A percentile compares a stretch with the other conserved stretches of the same genome.
phyloP scores from a whole-genome alignment of 1,139 yeast species.

The Magnusiomyces paraingens region DNA sequence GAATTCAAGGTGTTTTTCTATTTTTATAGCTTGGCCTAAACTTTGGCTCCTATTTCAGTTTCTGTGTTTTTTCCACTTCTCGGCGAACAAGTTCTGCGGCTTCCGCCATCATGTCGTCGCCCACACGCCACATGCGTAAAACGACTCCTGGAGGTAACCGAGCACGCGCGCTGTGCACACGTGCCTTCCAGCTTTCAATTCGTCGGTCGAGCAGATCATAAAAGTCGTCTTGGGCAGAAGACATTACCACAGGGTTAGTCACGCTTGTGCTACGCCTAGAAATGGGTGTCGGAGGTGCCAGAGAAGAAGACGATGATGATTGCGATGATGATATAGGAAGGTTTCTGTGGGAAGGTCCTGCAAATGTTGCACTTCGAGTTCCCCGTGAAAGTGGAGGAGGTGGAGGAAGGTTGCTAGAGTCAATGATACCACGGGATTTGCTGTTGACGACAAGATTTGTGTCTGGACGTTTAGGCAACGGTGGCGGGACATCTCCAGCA shows the following conservation, averaged over 20 bases:
- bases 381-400: slow-evolving; percentile 28
- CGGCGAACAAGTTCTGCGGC: slow-evolving; percentile 10
- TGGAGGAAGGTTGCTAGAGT: slow-evolving; percentile 15
- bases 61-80: background rate
- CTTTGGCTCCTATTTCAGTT: too few relatives aligned
- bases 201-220: slow-evolving; percentile 34
- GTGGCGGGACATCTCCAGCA: background rate
- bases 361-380: slow-evolving; percentile 8
- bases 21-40: too few relatives aligned
- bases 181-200: slow-evolving; percentile 39
- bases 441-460: slow-evolving; percentile 1
- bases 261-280: slow-evolving; percentile 4
- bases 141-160: slow-evolving; percentile 28
- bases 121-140: slow-evolving; percentile 34
- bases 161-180: slow-evolving; percentile 35
- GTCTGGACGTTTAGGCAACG: slow-evolving; percentile 9
- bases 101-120: slow-evolving; percentile 31
- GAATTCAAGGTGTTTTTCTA: too few relatives aligned
- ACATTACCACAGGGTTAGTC: slow-evolving; percentile 17
- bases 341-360: too few relatives aligned
- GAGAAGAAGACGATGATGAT: slow-evolving; percentile 13
- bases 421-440: slow-evolving; percentile 9
- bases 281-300: slow-evolving; percentile 12
- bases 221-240: slow-evolving; percentile 27
- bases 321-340: background rate